phyloP scores from a whole-genome alignment of 495 filamentous ascomycete species.

The Amniculicola lignicola region DNA sequence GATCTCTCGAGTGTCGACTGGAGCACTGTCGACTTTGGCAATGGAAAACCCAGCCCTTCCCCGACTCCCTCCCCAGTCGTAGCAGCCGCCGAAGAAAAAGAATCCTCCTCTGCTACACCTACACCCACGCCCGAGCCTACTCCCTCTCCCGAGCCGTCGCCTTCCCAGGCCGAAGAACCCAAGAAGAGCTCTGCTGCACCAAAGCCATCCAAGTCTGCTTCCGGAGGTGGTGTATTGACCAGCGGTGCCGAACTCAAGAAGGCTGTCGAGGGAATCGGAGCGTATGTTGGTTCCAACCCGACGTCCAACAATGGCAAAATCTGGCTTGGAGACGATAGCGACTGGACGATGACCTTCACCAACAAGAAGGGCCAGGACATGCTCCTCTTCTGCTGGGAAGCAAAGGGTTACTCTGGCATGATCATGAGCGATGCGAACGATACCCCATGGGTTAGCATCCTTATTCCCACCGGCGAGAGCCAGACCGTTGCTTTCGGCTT shows the following conservation, averaged over 20 bases:
- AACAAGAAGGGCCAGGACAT: slow-evolving; percentile 15
- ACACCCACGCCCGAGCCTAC: not conserved
- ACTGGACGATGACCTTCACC: slow-evolving; percentile 19
- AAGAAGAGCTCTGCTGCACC: slow-evolving; percentile 11
- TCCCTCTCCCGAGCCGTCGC: not conserved
- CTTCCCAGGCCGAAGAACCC: slow-evolving; percentile 1
- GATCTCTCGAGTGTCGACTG: slow-evolving; percentile 24
- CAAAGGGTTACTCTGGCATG: slow-evolving; percentile 8
- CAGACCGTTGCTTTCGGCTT: slow-evolving; percentile 15
- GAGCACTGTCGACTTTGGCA: slow-evolving; percentile 16
- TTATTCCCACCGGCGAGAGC: slow-evolving; percentile 3
- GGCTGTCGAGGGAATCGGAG: not conserved
- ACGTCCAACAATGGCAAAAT: slow-evolving; percentile 16
- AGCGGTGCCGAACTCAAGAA: not conserved
- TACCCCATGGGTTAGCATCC: too few relatives aligned
- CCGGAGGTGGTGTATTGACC: not conserved
- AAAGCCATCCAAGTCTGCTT: too few relatives aligned
- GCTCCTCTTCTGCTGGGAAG: slow-evolving; percentile 26
- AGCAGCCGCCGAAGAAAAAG: not conserved
- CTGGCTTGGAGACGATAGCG: slow-evolving; percentile 23
- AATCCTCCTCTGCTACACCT: not conserved
- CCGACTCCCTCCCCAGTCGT: not conserved
- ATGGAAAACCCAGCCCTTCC: not conserved
- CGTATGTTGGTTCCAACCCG: too few relatives aligned
- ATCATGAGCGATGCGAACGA: too few relatives aligned